Percentiles rank a stretch among this genome's conserved stretches.
phyloP scores from a whole-genome alignment of 352 stramenopile genomes.

The Phytopythium helicoides region DNA sequence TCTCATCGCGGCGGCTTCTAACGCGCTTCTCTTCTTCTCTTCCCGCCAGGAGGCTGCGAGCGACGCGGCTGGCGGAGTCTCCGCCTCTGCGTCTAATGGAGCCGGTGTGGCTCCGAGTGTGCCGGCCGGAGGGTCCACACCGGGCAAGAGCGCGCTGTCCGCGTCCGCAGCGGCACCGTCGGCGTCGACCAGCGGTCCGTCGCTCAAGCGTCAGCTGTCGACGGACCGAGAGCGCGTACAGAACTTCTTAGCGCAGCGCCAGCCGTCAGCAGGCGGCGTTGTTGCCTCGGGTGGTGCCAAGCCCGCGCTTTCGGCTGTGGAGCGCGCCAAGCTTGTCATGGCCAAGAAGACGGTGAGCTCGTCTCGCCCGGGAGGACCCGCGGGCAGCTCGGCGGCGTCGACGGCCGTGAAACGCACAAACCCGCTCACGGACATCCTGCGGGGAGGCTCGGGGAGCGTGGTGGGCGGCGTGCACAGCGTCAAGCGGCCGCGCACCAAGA shows the following conservation, averaged over 20 bases:
- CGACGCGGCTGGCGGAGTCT: constrained; percentile 9
- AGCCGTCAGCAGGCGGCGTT: background rate
- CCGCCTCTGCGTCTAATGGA: constrained; percentile 7
- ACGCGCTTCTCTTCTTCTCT: background rate
- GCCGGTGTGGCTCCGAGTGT: constrained; percentile 13
- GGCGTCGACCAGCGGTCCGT: constrained; percentile 14
- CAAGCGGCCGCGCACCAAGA: constrained; percentile 67
- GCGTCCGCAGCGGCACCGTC: background rate
- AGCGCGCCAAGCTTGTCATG: constrained; percentile 78
- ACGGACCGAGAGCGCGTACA: constrained; percentile 59
- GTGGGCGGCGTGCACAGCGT: constrained; percentile 55
- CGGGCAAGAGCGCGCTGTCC: constrained; percentile 3
- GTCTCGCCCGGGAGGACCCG: constrained; percentile 17
- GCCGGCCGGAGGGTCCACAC: background rate
- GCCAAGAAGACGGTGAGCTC: constrained; percentile 48
- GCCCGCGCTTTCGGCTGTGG: constrained; percentile 52
- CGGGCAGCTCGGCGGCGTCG: constrained; percentile 7
- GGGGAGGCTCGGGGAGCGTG: constrained; percentile 62
- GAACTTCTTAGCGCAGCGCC: constrained; percentile 58
- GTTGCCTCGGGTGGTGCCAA: constrained; percentile 12
- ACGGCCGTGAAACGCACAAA: constrained; percentile 69
- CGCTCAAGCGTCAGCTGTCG: constrained; percentile 47
- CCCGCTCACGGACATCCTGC: constrained; percentile 74
- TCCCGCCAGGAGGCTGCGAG: background rate
- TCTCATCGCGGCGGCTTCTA: too few relatives aligned